phyloP scores from a whole-genome alignment of 768 basidiomycete species.

The Peribolospora kevripleyi region DNA sequence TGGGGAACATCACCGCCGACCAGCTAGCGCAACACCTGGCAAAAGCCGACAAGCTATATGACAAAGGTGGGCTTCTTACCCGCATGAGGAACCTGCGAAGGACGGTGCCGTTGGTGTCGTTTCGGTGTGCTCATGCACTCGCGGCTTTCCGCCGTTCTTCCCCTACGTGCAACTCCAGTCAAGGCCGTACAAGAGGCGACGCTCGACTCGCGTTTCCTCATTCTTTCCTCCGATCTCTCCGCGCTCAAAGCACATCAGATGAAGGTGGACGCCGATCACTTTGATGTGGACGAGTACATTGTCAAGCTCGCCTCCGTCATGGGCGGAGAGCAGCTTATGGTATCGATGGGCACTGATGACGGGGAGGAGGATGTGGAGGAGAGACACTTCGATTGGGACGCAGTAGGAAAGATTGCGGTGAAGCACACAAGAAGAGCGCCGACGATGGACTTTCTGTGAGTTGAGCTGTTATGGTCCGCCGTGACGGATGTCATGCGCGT shows the following conservation, averaged over 20 bases:
- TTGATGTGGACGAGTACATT: slow-evolving; percentile 81
- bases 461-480: neutral
- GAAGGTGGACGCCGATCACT: slow-evolving; percentile 65
- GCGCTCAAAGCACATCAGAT: slow-evolving; percentile 73
- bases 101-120: neutral
- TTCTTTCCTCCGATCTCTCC: slow-evolving; percentile 50
- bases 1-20: slow-evolving; percentile 8
- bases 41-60: slow-evolving; percentile 12
- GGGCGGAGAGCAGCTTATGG: slow-evolving; percentile 32
- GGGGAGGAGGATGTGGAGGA: slow-evolving; percentile 13
- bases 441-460: slow-evolving; percentile 70
- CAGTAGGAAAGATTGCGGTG: slow-evolving; percentile 59
- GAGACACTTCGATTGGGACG: slow-evolving; percentile 47
- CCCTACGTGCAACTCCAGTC: slow-evolving; percentile 24
- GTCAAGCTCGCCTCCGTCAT: slow-evolving; percentile 46
- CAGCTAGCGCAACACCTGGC: slow-evolving; percentile 8
- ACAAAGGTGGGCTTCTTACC: slow-evolving; percentile 3
- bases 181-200: slow-evolving; percentile 68
- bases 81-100: neutral
- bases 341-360: slow-evolving; percentile 22
- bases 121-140: neutral
- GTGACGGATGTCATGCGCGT: neutral
- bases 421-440: slow-evolving; percentile 57
- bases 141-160: neutral
- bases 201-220: slow-evolving; percentile 59